These are phyloP conservation scores for Strobilomyces echinocephalus DNA, from an alignment of 768 basidiomycete species.

Conservation along the genomic window DNA sequence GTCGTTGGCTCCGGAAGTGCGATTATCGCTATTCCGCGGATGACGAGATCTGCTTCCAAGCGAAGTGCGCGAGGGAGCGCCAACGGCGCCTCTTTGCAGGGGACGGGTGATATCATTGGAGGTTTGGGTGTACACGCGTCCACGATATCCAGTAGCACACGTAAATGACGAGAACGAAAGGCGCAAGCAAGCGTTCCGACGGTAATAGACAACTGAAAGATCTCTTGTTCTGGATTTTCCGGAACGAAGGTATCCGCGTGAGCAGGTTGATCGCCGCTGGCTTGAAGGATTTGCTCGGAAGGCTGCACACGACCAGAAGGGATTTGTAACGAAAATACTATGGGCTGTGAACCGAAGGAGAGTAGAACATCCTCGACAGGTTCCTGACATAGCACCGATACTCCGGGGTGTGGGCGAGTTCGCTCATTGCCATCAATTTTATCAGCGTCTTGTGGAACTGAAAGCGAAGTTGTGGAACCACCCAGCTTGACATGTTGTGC, in stretches of 20 bases:
- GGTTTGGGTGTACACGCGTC: conserved; percentile 30
- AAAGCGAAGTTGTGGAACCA: background rate
- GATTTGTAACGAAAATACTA: conserved; percentile 51
- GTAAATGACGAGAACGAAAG: conserved; percentile 53
- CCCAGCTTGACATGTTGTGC: background rate
- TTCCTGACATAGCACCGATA: conserved; percentile 9
- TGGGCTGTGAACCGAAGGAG: conserved; percentile 59
- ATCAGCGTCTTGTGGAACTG: background rate
- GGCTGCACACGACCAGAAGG: conserved; percentile 29
- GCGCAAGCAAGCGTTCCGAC: conserved; percentile 53
- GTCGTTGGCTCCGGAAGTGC: conserved; percentile 34
- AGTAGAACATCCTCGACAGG: conserved; percentile 45
- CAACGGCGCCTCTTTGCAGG: conserved; percentile 10
- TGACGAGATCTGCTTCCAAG: conserved; percentile 30
- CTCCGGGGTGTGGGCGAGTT: conserved; percentile 2
- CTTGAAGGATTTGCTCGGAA: conserved; percentile 3
- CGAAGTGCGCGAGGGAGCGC: conserved; percentile 23
- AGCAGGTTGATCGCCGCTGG: conserved; percentile 3
- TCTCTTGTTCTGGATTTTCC: conserved; percentile 25
- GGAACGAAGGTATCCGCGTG: conserved; percentile 3
- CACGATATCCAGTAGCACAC: conserved; percentile 41
- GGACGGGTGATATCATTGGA: conserved; percentile 13
- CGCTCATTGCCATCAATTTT: background rate
- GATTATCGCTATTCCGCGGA: conserved; percentile 47
- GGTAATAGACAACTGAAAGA: conserved; percentile 37